Evolutionary conservation across 2,329 filamentous ascomycete species (phyloP), one percentile per base, ranked within the genome.

Genomic region (Diaporthe velutina): DNA sequence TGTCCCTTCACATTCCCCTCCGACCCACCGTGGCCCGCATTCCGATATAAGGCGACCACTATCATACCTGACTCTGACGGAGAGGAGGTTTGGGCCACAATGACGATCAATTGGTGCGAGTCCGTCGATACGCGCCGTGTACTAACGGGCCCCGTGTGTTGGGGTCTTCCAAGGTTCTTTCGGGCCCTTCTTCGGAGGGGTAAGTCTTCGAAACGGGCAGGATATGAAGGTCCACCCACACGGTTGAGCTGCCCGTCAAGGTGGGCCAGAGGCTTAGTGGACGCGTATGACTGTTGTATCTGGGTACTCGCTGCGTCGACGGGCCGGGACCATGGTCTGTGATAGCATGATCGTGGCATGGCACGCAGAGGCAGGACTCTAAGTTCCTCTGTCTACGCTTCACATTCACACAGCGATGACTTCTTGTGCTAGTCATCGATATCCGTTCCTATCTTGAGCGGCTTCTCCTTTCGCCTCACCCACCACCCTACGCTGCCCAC

Each of bases 191-290:
- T 38, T 10, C 13, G 45, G 42, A 25, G 64, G 42, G 45, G 64
- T 15, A 50, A 28, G 35, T 38, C 30, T 19, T 52, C 45, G 64
- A 67, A 67, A 67, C 64, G 45, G 64, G 45, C 28, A 28, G 45
- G 30, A 52, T 9, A 25, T 52, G 45, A 38, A 35, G 64, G 52
- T 67, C 64, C 45, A 67, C 45, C 9, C 64, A 67, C 64, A 67
- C 30, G 8, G 22, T 35, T 33, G 30, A 12, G 22, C 8, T 52
- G 8, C n/a, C n/a, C 22, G 30, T 52, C 45, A 28, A 35, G 22
- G 45, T 67, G 45, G 64, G 30, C 64, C 45, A 52, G 19, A 7
- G 35, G 45, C 64, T 67, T 38, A 52, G 30, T 5, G 38, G 45
- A 64, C 58, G 58, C 45, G 30, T 67, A 30, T 12, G 42, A 38